phyloP scores from a whole-genome alignment of 108 stramenopile species.

The Fistulifera pelliculosa region DNA sequence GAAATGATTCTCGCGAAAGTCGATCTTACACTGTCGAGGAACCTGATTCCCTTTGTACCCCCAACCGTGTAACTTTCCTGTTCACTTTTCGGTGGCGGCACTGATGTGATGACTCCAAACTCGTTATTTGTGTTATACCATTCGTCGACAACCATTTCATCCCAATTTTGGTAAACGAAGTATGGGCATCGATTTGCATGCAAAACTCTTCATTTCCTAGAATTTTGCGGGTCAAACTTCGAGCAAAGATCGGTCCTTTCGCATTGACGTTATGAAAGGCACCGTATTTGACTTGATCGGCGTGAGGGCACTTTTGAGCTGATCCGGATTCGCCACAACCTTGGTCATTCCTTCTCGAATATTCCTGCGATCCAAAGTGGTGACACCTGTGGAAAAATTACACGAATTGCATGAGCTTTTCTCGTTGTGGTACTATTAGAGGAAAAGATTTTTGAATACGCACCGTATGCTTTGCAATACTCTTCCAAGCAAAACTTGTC shows the following conservation, averaged over 20 bases:
- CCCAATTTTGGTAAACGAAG: constrained; percentile 83
- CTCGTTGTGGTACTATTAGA: no score
- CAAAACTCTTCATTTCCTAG: constrained; percentile 96
- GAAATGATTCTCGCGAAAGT: constrained; percentile 48
- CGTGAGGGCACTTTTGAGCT: constrained; percentile 28
- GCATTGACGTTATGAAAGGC: constrained; percentile 46
- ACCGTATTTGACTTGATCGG: constrained; percentile 52
- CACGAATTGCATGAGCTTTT: not conserved
- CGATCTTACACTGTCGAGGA: constrained; percentile 51
- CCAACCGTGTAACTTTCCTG: constrained; percentile 18
- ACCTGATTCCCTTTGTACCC: constrained; percentile 27
- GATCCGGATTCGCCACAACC: constrained; percentile 16
- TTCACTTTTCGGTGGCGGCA: constrained; percentile 53
- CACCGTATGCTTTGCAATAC: constrained; percentile 28
- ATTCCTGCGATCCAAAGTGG: constrained; percentile 12
- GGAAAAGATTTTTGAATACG: no score
- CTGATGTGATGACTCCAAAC: constrained; percentile 86
- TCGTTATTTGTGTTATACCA: constrained; percentile 84
- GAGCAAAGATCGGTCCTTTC: constrained; percentile 73
- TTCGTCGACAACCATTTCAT: constrained; percentile 48
- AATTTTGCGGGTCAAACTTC: constrained; percentile 59
- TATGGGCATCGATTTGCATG: constrained; percentile 94
- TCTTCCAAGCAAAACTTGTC: constrained; percentile 36
- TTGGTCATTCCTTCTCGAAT: constrained; percentile 28
- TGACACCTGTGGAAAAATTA: constrained; percentile 10